Evolutionary conservation across 208 protist species (phyloP), one percentile per base, ranked within the genome.

Genomic region (Tritrichomonas musculus): DNA sequence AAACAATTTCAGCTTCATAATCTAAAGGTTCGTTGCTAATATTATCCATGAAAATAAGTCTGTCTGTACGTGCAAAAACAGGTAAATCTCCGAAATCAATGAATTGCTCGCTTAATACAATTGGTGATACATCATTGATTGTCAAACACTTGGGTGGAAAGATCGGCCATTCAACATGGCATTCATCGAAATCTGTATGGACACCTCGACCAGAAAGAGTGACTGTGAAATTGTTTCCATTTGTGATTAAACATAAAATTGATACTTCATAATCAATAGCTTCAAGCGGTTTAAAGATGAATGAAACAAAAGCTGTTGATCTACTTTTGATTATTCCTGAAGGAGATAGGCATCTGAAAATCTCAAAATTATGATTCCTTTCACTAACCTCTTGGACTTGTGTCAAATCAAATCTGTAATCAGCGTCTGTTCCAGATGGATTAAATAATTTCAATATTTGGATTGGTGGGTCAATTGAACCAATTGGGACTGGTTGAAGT

Each of bases 351-450:
- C 73, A 84, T 44, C 36, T 49, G 44, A 84, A 53, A 20, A 84
- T 84, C 44, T 84, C 73, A 44, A 84, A 84, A n/a, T 84, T 84
- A 44, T 84, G 73, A 53, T 84, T 84, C 17, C 4, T 84, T 53
- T 84, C 73, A 53, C 36, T 84, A 20, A 33, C 20, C 25, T 84
- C 73, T 33, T 84, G 36, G n/a, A 84, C 73, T 53, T 84, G 73
- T 22, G 73, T 84, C 20, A 84, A 53, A 53, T 84, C 73, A 11
- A 84, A 39, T 53, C 44, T 9, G 44, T 33, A 84, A 44, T 84
- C 44, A 39, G 73, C 73, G 9, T 84, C 73, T n/a, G 11, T 53
- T 3, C 4, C 2, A n/a, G 73, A 84, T n/a, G 44, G 9, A n/a
- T 84, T 84, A 25, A 53, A 53, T 17, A 84, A 53, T 44, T 84